These are phyloP conservation scores for Fusarium sp. DNA, from an alignment of 2,329 filamentous ascomycete species.

Conservation along the genomic window DNA sequence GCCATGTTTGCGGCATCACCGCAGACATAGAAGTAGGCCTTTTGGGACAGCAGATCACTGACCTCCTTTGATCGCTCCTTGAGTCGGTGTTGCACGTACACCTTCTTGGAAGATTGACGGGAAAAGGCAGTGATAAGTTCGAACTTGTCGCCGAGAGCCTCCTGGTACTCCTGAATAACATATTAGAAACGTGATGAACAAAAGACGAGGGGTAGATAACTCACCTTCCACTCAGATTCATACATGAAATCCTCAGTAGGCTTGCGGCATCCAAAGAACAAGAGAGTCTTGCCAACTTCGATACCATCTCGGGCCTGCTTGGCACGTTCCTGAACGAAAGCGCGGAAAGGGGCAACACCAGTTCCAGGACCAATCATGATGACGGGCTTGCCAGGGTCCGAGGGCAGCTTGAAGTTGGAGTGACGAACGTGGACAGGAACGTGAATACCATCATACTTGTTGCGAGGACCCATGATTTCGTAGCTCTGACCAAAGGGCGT, in stretches of 20 bases:
- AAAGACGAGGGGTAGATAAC: slow-evolving; percentile 47
- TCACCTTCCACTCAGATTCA: slow-evolving; percentile 89
- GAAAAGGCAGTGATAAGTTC: slow-evolving; percentile 95
- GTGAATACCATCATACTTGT: slow-evolving; percentile 97
- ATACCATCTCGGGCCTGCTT: slow-evolving; percentile 83
- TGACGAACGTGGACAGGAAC: slow-evolving; percentile 96
- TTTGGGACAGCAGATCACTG: slow-evolving; percentile 85
- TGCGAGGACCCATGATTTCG: slow-evolving; percentile 86
- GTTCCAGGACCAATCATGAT: slow-evolving; percentile 98
- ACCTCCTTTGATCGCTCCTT: slow-evolving; percentile 86
- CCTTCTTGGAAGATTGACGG: slow-evolving; percentile 86
- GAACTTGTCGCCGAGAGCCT: slow-evolving; percentile 87
- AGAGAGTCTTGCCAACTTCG: slow-evolving; percentile 84
- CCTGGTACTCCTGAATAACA: slow-evolving; percentile 77
- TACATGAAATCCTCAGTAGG: slow-evolving; percentile 93
- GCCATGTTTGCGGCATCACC: slow-evolving; percentile 98
- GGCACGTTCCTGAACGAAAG: slow-evolving; percentile 92
- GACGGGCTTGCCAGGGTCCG: slow-evolving; percentile 91
- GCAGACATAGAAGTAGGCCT: slow-evolving; percentile 97
- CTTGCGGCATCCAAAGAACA: slow-evolving; percentile 97
- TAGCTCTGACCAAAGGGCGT: slow-evolving; percentile 89
- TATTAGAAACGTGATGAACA: slow-evolving; percentile 20
- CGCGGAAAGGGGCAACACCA: slow-evolving; percentile 95
- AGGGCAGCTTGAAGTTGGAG: slow-evolving; percentile 99
- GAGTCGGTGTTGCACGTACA: slow-evolving; percentile 95